Evolutionary conservation across 345 rosid species (phyloP).

Genomic region (Rubroshorea leprosula): DNA sequence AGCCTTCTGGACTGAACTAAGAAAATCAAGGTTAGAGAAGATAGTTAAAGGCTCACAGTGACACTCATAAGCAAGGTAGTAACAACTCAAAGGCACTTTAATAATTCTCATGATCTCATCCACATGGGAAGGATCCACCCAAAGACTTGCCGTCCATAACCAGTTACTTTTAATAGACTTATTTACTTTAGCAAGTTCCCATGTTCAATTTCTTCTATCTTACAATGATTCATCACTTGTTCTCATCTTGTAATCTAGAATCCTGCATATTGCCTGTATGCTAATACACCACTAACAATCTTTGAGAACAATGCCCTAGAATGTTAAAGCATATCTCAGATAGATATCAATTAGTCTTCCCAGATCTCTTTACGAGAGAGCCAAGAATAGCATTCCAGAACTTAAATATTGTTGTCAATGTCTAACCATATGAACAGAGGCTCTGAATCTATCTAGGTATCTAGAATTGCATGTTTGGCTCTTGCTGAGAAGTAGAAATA

Average conservation of each 20-base stretch:
- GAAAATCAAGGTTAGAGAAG: background rate
- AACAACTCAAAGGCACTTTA: background rate
- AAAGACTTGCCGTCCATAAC: no score
- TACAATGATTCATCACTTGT: no score
- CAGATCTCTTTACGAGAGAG: background rate
- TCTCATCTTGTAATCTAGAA: no score
- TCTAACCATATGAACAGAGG: background rate
- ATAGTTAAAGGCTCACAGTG: background rate
- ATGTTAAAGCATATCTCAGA: background rate
- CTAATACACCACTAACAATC: background rate
- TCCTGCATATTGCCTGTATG: background rate
- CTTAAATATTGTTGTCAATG: background rate
- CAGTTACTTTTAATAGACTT: no score
- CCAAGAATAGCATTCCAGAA: no score
- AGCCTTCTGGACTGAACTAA: no score
- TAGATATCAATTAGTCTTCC: background rate
- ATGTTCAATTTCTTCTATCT: no score
- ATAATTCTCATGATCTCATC: background rate
- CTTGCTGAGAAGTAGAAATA: background rate
- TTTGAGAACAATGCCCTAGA: background rate
- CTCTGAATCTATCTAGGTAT: background rate
- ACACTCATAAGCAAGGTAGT: background rate
- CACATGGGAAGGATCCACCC: background rate
- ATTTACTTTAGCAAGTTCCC: no score
- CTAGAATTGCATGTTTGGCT: background rate